Percentiles rank a stretch among this genome's conserved stretches.
These are phyloP conservation scores for Paramyrothecium roridum DNA, from an alignment of 2,329 filamentous ascomycete genomes.

Conservation along the genomic window DNA sequence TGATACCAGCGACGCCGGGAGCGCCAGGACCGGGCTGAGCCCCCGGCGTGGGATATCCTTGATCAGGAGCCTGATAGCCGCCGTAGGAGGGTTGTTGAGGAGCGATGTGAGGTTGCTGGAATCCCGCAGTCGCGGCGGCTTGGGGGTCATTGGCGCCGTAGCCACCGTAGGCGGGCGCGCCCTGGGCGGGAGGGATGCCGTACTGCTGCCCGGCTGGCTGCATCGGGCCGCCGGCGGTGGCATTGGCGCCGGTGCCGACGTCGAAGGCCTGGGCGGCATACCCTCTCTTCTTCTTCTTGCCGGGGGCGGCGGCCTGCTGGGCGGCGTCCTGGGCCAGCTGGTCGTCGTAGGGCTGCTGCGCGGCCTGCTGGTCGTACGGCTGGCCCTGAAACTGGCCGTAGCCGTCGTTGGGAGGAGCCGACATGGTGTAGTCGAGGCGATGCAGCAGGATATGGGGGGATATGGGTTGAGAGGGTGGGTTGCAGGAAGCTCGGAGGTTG, in stretches of 20 bases:
- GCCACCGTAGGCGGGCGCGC: slow-evolving; percentile 51
- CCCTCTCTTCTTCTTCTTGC: slow-evolving; percentile 85
- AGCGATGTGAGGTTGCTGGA: slow-evolving; percentile 36
- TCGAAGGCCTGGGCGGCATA: slow-evolving; percentile 96
- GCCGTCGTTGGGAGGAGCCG: slow-evolving; percentile 54
- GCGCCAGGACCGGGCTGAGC: slow-evolving; percentile 24
- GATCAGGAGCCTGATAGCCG: slow-evolving; percentile 46
- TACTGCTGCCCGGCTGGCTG: slow-evolving; percentile 33
- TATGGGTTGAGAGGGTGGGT: neutral
- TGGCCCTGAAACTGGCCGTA: slow-evolving; percentile 46
- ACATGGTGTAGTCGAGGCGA: slow-evolving; percentile 42
- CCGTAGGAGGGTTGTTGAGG: slow-evolving; percentile 35
- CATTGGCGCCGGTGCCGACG: slow-evolving; percentile 85
- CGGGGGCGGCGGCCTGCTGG: slow-evolving; percentile 36
- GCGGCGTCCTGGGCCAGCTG: slow-evolving; percentile 23
- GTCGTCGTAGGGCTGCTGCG: slow-evolving; percentile 34
- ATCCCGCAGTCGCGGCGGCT: slow-evolving; percentile 32
- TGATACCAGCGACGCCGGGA: slow-evolving; percentile 66
- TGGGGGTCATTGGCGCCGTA: slow-evolving; percentile 53
- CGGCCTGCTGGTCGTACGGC: slow-evolving; percentile 33
- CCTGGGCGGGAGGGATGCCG: slow-evolving; percentile 41
- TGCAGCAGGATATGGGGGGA: slow-evolving; percentile 3
- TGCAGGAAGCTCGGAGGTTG: neutral
- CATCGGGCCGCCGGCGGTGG: slow-evolving; percentile 45
- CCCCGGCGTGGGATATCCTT: slow-evolving; percentile 59